A percentile compares a stretch with the other conserved stretches of the same genome.
These are phyloP conservation scores for Vaccinium myrtillus DNA, from an alignment of 148 eudicot species.

Conservation along the genomic window DNA sequence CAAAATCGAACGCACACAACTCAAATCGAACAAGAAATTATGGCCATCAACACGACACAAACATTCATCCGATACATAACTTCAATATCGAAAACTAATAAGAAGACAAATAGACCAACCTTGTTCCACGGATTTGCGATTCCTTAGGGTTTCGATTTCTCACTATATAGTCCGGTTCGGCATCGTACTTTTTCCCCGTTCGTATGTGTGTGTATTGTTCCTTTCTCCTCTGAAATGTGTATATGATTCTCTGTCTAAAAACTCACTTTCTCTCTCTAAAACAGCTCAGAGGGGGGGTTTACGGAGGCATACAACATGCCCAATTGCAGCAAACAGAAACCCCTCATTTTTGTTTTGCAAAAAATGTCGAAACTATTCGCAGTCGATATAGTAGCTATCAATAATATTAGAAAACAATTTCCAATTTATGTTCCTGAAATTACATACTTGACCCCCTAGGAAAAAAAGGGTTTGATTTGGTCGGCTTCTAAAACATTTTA, in stretches of 20 bases:
- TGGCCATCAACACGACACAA: neutral
- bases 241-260: neutral
- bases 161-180: neutral
- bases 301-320: conserved; percentile 1
- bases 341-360: neutral
- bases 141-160: neutral
- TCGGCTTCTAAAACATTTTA: neutral
- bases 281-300: neutral
- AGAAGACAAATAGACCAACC: conserved; percentile 6
- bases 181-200: neutral
- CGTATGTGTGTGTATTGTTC: neutral
- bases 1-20: neutral
- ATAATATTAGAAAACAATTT: neutral
- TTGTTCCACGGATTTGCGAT: conserved; percentile 3
- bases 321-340: neutral
- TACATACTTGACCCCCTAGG: neutral
- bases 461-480: too few relatives aligned
- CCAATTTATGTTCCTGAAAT: neutral
- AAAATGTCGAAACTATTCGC: neutral
- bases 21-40: conserved; percentile 13
- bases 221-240: neutral
- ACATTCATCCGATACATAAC: neutral
- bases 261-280: conserved; percentile 7
- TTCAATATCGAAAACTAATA: neutral
- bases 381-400: neutral